These are phyloP conservation scores for Isabelozyma pseudorhagii DNA, from an alignment of 805 yeast genomes.

Conservation along the genomic window DNA sequence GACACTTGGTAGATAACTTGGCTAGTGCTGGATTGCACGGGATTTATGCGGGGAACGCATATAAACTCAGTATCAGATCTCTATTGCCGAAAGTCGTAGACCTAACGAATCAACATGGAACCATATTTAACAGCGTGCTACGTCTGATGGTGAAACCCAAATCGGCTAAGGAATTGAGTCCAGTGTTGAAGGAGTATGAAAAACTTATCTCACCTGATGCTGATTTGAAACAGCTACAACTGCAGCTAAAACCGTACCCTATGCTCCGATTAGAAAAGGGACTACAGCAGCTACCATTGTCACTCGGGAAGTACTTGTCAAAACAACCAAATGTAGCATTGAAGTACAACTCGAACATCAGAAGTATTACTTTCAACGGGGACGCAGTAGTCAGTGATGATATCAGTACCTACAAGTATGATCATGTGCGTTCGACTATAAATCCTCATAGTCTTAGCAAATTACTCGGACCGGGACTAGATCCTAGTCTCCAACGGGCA, in stretches of 20 bases:
- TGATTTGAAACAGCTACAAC: conserved; percentile 33
- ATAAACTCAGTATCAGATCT: conserved; percentile 60
- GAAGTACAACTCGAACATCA: conserved; percentile 22
- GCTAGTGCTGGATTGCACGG: conserved; percentile 86
- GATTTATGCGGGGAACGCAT: conserved; percentile 74
- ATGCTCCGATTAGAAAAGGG: conserved; percentile 60
- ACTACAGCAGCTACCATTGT: conserved; percentile 48
- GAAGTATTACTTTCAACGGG: conserved; percentile 13
- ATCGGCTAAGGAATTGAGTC: conserved; percentile 4
- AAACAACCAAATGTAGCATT: conserved; percentile 40
- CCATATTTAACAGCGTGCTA: conserved; percentile 38
- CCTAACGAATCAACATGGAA: conserved; percentile 59
- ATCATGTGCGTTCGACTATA: conserved; percentile 61
- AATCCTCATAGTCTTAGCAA: conserved; percentile 40
- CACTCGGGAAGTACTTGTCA: conserved; percentile 36
- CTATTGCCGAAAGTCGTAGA: conserved; percentile 54
- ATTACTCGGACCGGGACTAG: conserved; percentile 10
- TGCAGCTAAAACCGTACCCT: conserved; percentile 50
- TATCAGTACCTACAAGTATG: conserved; percentile 27
- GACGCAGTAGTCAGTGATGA: conserved; percentile 10
- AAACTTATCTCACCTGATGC: conserved; percentile 35
- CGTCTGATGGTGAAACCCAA: conserved; percentile 2
- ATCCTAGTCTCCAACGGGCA: conserved; percentile 13
- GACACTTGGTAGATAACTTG: conserved; percentile 49
- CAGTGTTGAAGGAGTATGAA: conserved; percentile 34